These are phyloP conservation scores for Fraxinus dipetala DNA, from an alignment of 305 asterid species.

Conservation along the genomic window DNA sequence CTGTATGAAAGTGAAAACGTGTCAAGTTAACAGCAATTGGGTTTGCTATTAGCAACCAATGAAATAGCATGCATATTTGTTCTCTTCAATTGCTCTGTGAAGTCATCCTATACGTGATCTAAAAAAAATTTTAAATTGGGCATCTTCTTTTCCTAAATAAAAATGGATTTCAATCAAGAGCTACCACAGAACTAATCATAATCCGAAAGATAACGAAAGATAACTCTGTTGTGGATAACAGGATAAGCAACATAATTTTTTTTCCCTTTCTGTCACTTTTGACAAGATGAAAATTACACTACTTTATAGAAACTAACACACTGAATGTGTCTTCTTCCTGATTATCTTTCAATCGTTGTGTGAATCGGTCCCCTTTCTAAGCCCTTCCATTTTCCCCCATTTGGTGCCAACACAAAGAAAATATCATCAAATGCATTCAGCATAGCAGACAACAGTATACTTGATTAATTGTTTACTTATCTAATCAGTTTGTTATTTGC, in stretches of 20 bases:
- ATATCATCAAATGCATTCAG: background rate
- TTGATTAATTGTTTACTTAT: background rate
- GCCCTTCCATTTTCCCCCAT: background rate
- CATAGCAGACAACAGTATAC: background rate
- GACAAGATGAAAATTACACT: background rate
- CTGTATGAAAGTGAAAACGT: constrained; percentile 31
- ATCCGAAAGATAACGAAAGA: background rate
- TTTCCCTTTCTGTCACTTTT: background rate
- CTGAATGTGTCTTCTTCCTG: background rate
- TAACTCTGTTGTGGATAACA: background rate
- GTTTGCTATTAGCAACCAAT: background rate
- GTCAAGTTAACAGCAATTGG: background rate
- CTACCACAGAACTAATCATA: background rate
- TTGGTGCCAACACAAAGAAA: background rate
- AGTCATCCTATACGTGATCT: background rate
- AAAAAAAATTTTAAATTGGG: background rate
- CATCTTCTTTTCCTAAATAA: background rate
- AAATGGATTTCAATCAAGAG: background rate
- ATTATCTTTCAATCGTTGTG: background rate
- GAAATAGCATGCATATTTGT: background rate
- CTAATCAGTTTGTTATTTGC: no score
- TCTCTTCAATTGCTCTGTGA: background rate
- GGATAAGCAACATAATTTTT: background rate
- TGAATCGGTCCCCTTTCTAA: background rate
- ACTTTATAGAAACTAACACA: background rate